Evolutionary conservation across 176 grass and related monocot species (phyloP), one percentile per base, ranked within the genome.

Genomic region (Cocos nucifera): DNA sequence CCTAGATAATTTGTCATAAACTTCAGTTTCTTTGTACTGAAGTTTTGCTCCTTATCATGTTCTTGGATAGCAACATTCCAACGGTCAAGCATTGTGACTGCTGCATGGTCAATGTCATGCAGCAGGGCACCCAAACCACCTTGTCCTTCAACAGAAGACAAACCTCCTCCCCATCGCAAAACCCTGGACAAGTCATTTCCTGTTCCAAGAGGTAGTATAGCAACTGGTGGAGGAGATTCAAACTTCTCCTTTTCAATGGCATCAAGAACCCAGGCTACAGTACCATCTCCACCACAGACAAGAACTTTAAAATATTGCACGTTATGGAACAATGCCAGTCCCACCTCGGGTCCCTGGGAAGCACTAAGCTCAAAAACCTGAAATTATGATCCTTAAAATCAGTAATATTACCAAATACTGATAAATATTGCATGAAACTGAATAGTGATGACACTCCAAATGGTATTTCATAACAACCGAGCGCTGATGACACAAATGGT

Each of bases 1-100:
- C 91, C 83, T 79, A 96, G 67, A 82, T 96, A 96, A 73, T 96
- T 85, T 61, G 83, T 96, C 91, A 96, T 96, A 78, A 74, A 96
- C 68, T 90, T 96, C 15, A 85, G 53, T 79, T 90, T 69, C 57
- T 79, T 85, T 60, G 50, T 72, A 71, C 35, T 69, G 80, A 78
- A 65, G 70, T 54, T 64, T 71, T 83, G 51, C 30, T 29, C 19
- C 10, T 58, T 67, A 65, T 72, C 80, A 57, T 80, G 73, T 69
- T 84, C 75, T 69, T 74, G 79, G 72, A 90, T 87, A 22, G 67
- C 69, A 29, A 96, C 86, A 87, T 76, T 79, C 91, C 91, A 96
- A 26, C 69, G 80, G 82, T 96, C 91, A 61, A 96, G 86, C 72
- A 90, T 82, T 19, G 78, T 90, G 63, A 96, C 74, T 71, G 83